Percentiles rank a stretch among this genome's conserved stretches.
Conservation (phyloP, 1,284 basidiomycete species). For the Coniophora puteana region DNA sequence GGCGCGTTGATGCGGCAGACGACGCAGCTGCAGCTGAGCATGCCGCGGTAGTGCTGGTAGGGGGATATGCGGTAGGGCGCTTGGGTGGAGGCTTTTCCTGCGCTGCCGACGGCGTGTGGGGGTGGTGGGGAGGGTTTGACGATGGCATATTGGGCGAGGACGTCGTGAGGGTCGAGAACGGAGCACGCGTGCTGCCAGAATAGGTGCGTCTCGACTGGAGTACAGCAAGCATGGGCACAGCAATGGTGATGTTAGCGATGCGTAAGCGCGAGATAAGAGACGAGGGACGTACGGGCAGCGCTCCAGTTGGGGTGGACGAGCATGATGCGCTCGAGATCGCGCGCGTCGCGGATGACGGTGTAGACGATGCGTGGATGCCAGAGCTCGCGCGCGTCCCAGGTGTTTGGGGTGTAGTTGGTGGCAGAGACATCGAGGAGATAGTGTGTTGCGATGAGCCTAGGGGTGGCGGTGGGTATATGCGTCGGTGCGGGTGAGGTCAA, state of each 20-base stretch:
- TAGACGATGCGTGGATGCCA: constrained; percentile 61
- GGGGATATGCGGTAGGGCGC: constrained; percentile 30
- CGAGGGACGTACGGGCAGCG: constrained; percentile 37
- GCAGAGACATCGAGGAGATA: constrained; percentile 49
- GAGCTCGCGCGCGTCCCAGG: constrained; percentile 52
- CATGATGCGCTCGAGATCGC: constrained; percentile 63
- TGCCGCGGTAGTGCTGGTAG: constrained; percentile 41
- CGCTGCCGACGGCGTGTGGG: constrained; percentile 13
- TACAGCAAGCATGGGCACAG: constrained; percentile 2
- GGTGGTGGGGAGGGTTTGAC: constrained; percentile 24
- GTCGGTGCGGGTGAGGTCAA: no score
- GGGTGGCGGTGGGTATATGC: constrained; percentile 11
- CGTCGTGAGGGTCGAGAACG: constrained; percentile 41
- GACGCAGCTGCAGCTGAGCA: constrained; percentile 44
- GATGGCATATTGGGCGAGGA: constrained; percentile 32
- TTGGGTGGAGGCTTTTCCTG: constrained; percentile 17
- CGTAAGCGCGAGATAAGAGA: not conserved
- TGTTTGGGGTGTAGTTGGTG: constrained; percentile 44
- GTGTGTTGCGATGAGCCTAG: constrained; percentile 58
- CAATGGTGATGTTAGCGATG: constrained; percentile 12
- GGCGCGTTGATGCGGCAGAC: constrained; percentile 71
- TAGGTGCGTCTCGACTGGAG: constrained; percentile 41
- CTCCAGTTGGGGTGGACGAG: constrained; percentile 38
- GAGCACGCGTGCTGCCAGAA: constrained; percentile 47
- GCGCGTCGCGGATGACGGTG: constrained; percentile 47